Evolutionary conservation across 2,329 filamentous ascomycete species (phyloP).

Genomic region (Leptographium galeiforme): DNA sequence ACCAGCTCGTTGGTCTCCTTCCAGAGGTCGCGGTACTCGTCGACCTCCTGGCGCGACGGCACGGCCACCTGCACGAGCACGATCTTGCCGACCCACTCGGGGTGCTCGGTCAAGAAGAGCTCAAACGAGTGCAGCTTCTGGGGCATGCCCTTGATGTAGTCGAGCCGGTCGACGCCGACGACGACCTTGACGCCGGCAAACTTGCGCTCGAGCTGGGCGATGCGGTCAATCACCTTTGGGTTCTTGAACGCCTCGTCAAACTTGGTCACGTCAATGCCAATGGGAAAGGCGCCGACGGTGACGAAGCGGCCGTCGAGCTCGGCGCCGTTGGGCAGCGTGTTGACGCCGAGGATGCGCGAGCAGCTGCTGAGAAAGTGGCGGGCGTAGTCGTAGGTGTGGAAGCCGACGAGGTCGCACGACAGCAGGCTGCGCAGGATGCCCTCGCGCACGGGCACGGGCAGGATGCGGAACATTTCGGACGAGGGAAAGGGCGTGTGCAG

Average conservation of each 20-base stretch:
- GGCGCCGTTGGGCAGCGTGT: slow-evolving; percentile 88
- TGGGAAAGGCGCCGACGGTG: slow-evolving; percentile 89
- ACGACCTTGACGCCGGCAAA: slow-evolving; percentile 95
- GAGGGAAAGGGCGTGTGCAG: slow-evolving; percentile 94
- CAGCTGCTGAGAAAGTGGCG: slow-evolving; percentile 93
- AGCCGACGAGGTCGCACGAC: slow-evolving; percentile 89
- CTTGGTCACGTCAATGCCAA: slow-evolving; percentile 95
- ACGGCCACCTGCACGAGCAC: slow-evolving; percentile 94
- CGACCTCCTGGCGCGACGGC: slow-evolving; percentile 86
- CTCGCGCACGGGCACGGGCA: slow-evolving; percentile 87
- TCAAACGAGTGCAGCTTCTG: slow-evolving; percentile 95
- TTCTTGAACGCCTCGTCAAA: slow-evolving; percentile 82
- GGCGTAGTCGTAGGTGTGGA: slow-evolving; percentile 99
- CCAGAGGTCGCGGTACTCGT: slow-evolving; percentile 93
- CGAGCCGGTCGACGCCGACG: slow-evolving; percentile 87
- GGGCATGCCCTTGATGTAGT: slow-evolving; percentile 98
- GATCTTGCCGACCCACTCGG: slow-evolving; percentile 96
- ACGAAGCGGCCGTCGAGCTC: slow-evolving; percentile 82
- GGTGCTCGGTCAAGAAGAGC: slow-evolving; percentile 91
- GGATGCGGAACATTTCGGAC: slow-evolving; percentile 90
- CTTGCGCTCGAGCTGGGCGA: slow-evolving; percentile 71
- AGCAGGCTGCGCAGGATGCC: slow-evolving; percentile 77
- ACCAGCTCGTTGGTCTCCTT: slow-evolving; percentile 95
- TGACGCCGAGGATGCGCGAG: slow-evolving; percentile 66
- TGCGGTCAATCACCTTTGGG: slow-evolving; percentile 75